These are phyloP conservation scores for Apiotrichum gracile DNA, from an alignment of 1,284 basidiomycete species.

Conservation along the genomic window DNA sequence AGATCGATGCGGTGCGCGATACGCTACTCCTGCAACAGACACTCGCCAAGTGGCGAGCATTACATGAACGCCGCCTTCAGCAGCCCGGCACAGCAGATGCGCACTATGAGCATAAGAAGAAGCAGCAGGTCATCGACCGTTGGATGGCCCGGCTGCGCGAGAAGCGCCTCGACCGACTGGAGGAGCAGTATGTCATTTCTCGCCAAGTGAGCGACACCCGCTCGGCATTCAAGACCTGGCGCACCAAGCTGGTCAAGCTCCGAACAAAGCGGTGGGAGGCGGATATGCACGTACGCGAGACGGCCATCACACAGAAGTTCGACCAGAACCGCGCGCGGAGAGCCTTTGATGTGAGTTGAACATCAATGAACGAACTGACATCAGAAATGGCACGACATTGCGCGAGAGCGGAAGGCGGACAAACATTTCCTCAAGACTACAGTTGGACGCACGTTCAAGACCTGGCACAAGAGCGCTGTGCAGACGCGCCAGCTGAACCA, in stretches of 20 bases:
- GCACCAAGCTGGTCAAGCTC: conserved; percentile 14
- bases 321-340: background rate
- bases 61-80: conserved; percentile 19
- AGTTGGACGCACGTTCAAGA: conserved; percentile 1
- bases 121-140: conserved; percentile 13
- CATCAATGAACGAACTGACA: background rate
- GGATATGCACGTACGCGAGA: conserved; percentile 28
- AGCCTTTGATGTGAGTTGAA: conserved; percentile 27
- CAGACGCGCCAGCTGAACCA: conserved; percentile 2
- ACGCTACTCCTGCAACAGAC: conserved; percentile 37
- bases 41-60: conserved; percentile 30
- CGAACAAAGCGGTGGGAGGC: conserved; percentile 32
- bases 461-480: conserved; percentile 3
- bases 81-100: conserved; percentile 33
- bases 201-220: background rate
- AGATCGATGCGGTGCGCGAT: conserved; percentile 36
- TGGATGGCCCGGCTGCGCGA: conserved; percentile 24
- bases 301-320: background rate
- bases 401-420: conserved; percentile 15
- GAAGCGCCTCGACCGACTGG: conserved; percentile 13
- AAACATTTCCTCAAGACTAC: background rate
- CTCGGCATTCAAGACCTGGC: conserved; percentile 25
- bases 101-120: conserved; percentile 22
- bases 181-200: conserved; percentile 1
- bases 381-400: conserved; percentile 11